Evolutionary conservation across 2,329 filamentous ascomycete genomes (phyloP), one percentile per base, ranked within the genome.

Genomic region (Venturia aucupariae): DNA sequence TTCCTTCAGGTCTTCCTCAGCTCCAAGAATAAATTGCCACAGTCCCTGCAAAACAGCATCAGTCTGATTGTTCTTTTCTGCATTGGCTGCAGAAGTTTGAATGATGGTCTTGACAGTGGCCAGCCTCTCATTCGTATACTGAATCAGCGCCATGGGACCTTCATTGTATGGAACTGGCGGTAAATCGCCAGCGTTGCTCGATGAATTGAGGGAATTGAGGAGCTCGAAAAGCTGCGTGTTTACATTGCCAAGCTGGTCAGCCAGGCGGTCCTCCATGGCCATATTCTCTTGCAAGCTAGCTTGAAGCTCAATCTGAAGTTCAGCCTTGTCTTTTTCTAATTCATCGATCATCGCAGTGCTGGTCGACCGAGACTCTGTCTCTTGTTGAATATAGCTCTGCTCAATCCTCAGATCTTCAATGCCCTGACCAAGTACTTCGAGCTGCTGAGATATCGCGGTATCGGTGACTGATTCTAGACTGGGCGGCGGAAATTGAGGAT

Each of bases 361-460:
- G 38, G n/a, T 39, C 27, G 32, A 38, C 22, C 60, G 59, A 39
- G 46, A 30, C 48, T 62, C n/a, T 3, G 32, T 13, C 41, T 61
- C 41, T 22, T 51, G 41, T 42, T 55, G 57, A 17, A 65, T 46
- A 8, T 41, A 35, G 27, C 51, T 61, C 41, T 64, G 54, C 39
- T 64, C 63, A 13, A 51, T n/a, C n/a, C 61, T 48, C 24, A 64
- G 39, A 44, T 65, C 59, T 13, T 63, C 60, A 39, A 94, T 76
- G 1, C 85, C 84, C 69, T 83, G 83, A 65, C 89, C 86, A 3
- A 95, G 79, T 70, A 91, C 92, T 48, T 87, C 84, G 24, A 94
- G 75, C 70, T 92, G 88, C 38, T 78, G 59, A 32, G 44, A 27
- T 17, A 65, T 24, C 22, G 42, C 55, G 22, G 27, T 27, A 27